Evolutionary conservation across 1,284 basidiomycete genomes (phyloP).

Genomic region (Cryptococcus sp.): DNA sequence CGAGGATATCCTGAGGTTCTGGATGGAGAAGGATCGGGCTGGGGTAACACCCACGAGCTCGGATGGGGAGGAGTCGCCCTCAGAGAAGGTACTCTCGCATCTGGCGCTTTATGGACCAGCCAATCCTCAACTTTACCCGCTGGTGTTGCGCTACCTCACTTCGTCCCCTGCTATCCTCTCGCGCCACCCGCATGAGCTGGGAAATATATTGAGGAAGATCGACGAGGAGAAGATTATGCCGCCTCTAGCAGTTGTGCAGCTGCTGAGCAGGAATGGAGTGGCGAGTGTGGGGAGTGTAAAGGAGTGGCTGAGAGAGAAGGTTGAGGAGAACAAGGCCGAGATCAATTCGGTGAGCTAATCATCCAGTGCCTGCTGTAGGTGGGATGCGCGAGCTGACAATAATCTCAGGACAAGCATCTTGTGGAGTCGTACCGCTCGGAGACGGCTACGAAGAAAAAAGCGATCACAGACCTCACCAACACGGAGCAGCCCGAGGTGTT

Average conservation of each 20-base stretch:
- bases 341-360: constrained; percentile 66
- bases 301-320: constrained; percentile 76
- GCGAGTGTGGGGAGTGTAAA: constrained; percentile 87
- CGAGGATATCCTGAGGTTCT: constrained; percentile 88
- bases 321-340: constrained; percentile 68
- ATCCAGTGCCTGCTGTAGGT: too few relatives aligned
- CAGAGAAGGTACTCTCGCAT: constrained; percentile 66
- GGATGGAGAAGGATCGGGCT: constrained; percentile 67
- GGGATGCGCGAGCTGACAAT: not conserved
- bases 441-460: constrained; percentile 73
- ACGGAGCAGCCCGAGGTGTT: constrained; percentile 76
- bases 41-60: not conserved
- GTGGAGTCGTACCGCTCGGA: constrained; percentile 82
- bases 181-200: constrained; percentile 68
- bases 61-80: constrained; percentile 48
- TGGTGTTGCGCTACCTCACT: constrained; percentile 87
- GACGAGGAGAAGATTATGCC: constrained; percentile 78
- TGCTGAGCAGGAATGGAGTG: constrained; percentile 78
- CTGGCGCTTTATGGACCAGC: constrained; percentile 69
- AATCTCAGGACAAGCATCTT: constrained; percentile 69
- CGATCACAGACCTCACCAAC: constrained; percentile 76
- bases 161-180: constrained; percentile 66
- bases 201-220: constrained; percentile 67
- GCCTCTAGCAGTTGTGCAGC: constrained; percentile 81
- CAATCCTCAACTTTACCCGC: constrained; percentile 74